Percentiles rank a stretch among this genome's conserved stretches.
These are phyloP conservation scores for Epichloe baconii DNA, from an alignment of 2,329 filamentous ascomycete genomes.

Conservation along the genomic window DNA sequence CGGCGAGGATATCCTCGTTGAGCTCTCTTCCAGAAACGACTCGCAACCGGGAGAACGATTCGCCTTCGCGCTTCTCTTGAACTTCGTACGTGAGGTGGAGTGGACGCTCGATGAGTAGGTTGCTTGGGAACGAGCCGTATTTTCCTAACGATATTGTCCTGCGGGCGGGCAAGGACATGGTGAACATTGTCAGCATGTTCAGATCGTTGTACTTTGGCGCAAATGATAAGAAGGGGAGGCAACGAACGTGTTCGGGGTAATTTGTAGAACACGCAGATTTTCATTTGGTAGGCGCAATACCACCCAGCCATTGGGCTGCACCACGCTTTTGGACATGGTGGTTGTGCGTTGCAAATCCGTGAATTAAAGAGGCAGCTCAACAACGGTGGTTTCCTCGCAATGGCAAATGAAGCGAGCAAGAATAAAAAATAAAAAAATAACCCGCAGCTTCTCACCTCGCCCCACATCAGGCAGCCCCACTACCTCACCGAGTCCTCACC, in stretches of 20 bases:
- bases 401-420: background rate
- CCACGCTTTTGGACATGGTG: constrained; percentile 19
- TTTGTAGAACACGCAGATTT: constrained; percentile 41
- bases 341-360: background rate
- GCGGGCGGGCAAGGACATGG: constrained; percentile 5
- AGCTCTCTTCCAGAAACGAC: constrained; percentile 71
- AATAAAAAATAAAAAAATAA: constrained; percentile 7
- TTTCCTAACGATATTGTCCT: constrained; percentile 84
- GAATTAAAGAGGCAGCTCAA: background rate
- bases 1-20: constrained; percentile 61
- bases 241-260: constrained; percentile 45
- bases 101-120: constrained; percentile 80
- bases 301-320: constrained; percentile 47
- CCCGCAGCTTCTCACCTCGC: constrained; percentile 13
- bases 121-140: constrained; percentile 81
- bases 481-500: background rate
- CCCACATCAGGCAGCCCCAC: constrained; percentile 10
- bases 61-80: constrained; percentile 53
- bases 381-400: background rate
- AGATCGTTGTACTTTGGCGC: background rate
- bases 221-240: background rate
- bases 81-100: constrained; percentile 89
- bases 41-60: constrained; percentile 56
- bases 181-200: constrained; percentile 12
- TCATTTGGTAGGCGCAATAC: constrained; percentile 47